These are phyloP conservation scores for Coemansia sp. DNA, from an alignment of 192 early-diverging fungal species.

Conservation along the genomic window DNA sequence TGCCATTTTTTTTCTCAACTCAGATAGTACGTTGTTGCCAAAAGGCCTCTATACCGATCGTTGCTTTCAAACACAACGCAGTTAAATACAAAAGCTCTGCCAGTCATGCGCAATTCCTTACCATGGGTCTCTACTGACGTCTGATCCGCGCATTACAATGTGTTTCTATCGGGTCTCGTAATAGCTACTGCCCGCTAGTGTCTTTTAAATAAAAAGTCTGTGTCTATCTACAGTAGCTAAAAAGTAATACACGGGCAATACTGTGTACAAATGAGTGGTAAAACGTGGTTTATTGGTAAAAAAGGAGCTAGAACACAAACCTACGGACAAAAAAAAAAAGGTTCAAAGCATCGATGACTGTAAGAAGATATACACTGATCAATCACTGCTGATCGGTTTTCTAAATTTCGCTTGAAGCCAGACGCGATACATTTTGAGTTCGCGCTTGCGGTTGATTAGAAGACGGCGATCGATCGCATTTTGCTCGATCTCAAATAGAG, in stretches of 20 bases:
- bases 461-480: constrained; percentile 90
- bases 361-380: constrained; percentile 9
- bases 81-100: not conserved
- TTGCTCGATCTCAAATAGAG: constrained; percentile 74
- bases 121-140: constrained; percentile 55
- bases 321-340: constrained; percentile 1
- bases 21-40: not conserved
- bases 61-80: not conserved
- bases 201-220: not conserved
- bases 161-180: not conserved
- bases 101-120: constrained; percentile 14
- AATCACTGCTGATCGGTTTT: constrained; percentile 58
- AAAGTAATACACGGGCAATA: not conserved
- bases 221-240: not conserved
- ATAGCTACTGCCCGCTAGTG: not conserved
- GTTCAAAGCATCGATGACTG: constrained; percentile 6
- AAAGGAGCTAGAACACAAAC: not conserved
- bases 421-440: constrained; percentile 96
- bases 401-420: constrained; percentile 98
- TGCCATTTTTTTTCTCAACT: not conserved
- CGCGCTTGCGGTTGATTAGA: constrained; percentile 85
- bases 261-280: not conserved
- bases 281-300: not conserved
- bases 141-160: constrained; percentile 44
- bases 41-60: not conserved